Percentiles rank a stretch among this genome's conserved stretches.
These are phyloP conservation scores for Azolla pinnata DNA, from an alignment of 75 land plant genomes.

Conservation along the genomic window DNA sequence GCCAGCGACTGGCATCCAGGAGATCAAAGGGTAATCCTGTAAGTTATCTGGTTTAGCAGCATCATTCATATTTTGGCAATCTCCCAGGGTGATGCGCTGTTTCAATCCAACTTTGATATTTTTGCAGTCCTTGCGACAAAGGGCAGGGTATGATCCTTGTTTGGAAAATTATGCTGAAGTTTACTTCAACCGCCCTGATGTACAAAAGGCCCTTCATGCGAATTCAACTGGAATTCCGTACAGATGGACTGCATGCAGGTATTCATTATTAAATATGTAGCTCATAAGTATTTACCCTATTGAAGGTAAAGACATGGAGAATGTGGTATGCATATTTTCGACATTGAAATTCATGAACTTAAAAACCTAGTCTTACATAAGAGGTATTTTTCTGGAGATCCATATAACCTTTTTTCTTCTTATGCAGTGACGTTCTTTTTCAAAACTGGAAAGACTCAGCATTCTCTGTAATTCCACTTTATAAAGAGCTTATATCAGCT, in stretches of 20 bases:
- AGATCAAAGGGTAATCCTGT: slow-evolving; percentile 7
- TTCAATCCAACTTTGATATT: background rate
- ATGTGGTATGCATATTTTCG: no score
- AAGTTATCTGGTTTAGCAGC: no score
- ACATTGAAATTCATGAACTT: no score
- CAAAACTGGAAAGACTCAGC: slow-evolving; percentile 54
- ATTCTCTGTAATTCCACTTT: slow-evolving; percentile 52
- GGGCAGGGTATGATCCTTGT: slow-evolving; percentile 79
- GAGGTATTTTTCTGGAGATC: no score
- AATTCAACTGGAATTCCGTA: slow-evolving; percentile 66
- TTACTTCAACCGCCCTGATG: slow-evolving; percentile 86
- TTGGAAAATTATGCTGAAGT: slow-evolving; percentile 48
- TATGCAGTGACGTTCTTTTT: slow-evolving; percentile 34
- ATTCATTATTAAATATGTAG: no score
- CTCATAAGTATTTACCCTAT: no score
- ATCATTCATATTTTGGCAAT: no score
- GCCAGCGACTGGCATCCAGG: background rate
- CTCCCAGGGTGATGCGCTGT: background rate
- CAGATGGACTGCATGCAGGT: slow-evolving; percentile 87
- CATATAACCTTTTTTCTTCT: background rate
- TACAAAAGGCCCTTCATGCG: slow-evolving; percentile 92
- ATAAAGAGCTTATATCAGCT: slow-evolving; percentile 51
- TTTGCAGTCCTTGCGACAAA: background rate
- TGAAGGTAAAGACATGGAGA: no score
- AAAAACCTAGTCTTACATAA: no score